phyloP scores from a whole-genome alignment of 2,329 filamentous ascomycete species.

The Xylariales sp. region DNA sequence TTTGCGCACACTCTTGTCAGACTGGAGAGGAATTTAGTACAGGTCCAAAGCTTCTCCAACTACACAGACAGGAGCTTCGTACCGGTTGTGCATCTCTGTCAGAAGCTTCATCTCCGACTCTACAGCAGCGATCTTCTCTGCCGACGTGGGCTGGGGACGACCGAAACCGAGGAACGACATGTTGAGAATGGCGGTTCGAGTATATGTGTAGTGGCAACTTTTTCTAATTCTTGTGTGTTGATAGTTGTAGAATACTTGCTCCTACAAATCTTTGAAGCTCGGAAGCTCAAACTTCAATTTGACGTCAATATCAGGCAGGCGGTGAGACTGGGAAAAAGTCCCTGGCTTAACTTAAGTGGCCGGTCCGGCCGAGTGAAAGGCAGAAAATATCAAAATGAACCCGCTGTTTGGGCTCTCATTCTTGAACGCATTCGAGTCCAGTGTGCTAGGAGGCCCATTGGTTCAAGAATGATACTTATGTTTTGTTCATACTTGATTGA shows the following conservation, averaged over 20 bases:
- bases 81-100: slow-evolving; percentile 98
- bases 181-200: slow-evolving; percentile 22
- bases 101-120: slow-evolving; percentile 98
- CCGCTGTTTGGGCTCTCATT: too few species aligned
- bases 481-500: too few species aligned
- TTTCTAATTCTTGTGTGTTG: too few species aligned
- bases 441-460: too few species aligned
- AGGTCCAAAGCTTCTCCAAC: too few species aligned
- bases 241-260: too few species aligned
- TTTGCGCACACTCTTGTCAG: slow-evolving; percentile 83
- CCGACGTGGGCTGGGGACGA: slow-evolving; percentile 81
- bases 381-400: background rate
- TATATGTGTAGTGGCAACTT: too few species aligned
- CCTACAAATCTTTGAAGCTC: too few species aligned
- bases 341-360: slow-evolving; percentile 3
- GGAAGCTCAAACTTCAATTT: background rate
- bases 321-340: slow-evolving; percentile 11
- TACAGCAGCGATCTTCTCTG: slow-evolving; percentile 94
- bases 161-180: slow-evolving; percentile 73
- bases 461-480: too few species aligned
- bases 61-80: too few species aligned
- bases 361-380: background rate
- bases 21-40: slow-evolving; percentile 39
- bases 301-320: slow-evolving; percentile 17
- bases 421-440: too few species aligned